These are phyloP conservation scores for Erysimum cheiranthoides DNA, from an alignment of 345 rosid genomes.

Conservation along the genomic window DNA sequence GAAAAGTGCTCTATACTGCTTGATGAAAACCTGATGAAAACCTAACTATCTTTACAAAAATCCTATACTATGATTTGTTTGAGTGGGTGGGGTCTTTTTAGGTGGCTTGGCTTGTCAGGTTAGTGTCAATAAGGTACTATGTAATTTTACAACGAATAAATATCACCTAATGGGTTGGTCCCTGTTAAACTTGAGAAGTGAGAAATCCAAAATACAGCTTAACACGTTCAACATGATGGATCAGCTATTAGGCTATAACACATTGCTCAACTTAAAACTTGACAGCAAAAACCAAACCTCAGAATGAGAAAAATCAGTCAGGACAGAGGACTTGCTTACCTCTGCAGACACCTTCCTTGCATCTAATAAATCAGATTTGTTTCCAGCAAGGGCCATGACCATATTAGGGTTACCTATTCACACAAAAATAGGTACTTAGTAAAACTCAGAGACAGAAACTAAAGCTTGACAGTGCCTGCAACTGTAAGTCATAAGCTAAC, in stretches of 20 bases:
- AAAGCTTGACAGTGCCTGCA: background rate
- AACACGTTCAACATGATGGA: constrained; percentile 20
- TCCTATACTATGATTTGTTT: constrained; percentile 5
- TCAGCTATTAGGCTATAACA: constrained; percentile 20
- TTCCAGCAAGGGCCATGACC: constrained; percentile 68
- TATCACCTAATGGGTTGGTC: constrained; percentile 28
- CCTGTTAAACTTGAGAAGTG: background rate
- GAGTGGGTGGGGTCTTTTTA: background rate
- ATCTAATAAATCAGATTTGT: constrained; percentile 66
- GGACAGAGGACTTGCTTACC: constrained; percentile 54
- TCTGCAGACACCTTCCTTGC: constrained; percentile 65
- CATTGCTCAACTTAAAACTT: constrained; percentile 3
- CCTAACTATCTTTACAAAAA: constrained; percentile 14
- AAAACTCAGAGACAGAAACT: background rate
- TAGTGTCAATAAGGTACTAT: constrained; percentile 21
- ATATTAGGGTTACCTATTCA: constrained; percentile 66
- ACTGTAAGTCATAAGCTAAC: constrained; percentile 1
- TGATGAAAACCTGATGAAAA: constrained; percentile 15
- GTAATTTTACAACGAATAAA: constrained; percentile 14
- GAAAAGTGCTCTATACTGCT: background rate
- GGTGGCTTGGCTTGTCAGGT: constrained; percentile 30
- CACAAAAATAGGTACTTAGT: background rate
- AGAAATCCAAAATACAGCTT: constrained; percentile 8
- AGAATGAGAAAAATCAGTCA: constrained; percentile 2
- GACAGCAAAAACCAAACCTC: constrained; percentile 3